Evolutionary conservation across 768 basidiomycete species (phyloP).

Genomic region (Crepidotus variabilis): DNA sequence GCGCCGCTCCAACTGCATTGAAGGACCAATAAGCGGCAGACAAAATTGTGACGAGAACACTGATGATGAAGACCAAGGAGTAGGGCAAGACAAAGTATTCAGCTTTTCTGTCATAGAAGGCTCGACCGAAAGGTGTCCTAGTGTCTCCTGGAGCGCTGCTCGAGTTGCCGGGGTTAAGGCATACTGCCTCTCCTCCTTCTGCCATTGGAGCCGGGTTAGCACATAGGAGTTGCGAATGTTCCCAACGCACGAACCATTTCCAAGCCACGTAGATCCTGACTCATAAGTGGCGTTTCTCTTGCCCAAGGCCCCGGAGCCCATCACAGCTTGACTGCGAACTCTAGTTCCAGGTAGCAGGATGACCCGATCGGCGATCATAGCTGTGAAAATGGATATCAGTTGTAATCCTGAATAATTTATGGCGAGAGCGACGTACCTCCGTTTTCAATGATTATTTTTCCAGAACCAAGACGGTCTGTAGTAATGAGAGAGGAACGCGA

Average conservation of each 20-base stretch:
- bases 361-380: conserved; percentile 49
- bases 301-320: conserved; percentile 46
- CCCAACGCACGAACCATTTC: conserved; percentile 29
- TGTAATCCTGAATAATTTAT: neutral
- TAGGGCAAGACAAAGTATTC: conserved; percentile 39
- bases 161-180: conserved; percentile 25
- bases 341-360: conserved; percentile 40
- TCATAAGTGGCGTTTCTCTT: conserved; percentile 35
- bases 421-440: conserved; percentile 26
- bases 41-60: conserved; percentile 31
- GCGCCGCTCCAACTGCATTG: conserved; percentile 33
- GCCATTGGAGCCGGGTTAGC: neutral
- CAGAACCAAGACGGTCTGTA: conserved; percentile 36
- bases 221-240: neutral
- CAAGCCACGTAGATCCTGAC: conserved; percentile 45
- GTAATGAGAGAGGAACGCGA: conserved; percentile 42
- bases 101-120: conserved; percentile 37
- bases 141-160: conserved; percentile 25
- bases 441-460: conserved; percentile 34
- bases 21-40: conserved; percentile 41
- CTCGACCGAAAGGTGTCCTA: conserved; percentile 38
- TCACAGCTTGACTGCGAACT: conserved; percentile 36
- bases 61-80: conserved; percentile 28
- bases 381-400: conserved; percentile 15
- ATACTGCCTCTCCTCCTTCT: conserved; percentile 39